Base-by-base conservation (phyloP, 164 flowering plant species). In the Liquidambar formosana region DNA sequence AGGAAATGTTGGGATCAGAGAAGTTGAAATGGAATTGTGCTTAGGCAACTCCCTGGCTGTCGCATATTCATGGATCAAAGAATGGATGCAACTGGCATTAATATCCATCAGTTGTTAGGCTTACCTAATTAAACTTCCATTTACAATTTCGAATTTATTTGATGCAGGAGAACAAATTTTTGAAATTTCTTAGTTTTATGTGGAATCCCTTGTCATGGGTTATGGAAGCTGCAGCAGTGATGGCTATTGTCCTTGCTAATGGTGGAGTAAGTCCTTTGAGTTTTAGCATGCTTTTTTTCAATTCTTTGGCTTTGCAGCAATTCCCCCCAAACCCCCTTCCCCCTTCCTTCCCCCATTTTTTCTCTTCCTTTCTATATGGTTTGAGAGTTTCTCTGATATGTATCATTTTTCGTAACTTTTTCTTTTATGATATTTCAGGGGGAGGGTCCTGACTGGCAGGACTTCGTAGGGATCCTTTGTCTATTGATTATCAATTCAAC, bases 151-250 rank as follows among this genome's bases (percentile, higher is more conserved):
- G 27, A 13, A 58, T 67, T 11, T 4, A 18, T 67, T 18, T 60
- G 38, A 45, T 81, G 78, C 87, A 89, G 97, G 97, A 92, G 78
- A 92, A 89, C 88, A 92, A 92, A 66, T 69, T 92, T 48, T 76
- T 92, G 80, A 92, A 88, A 66, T 92, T 92, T 80, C 91, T 92
- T 46, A 72, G 95, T 79, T 89, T 92, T 71, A 91, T 91, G 97
- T 91, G 97, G 97, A 91, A 91, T 75, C 97, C 94, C 1, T 79
- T 89, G 85, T 89, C 94, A 48, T 91, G 93, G 93, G 89, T 86
- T 65, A 88, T 88, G 93, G 93, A 86, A 77, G 93, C 93, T 64
- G 93, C 93, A 41, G 93, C 93, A 13, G 71, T 87, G 41, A 89
- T 89, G 97, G 97, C 97, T 64, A 85, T 92, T 63, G 88, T 48